These are phyloP conservation scores for Sphaerosporella brunnea DNA, from an alignment of 495 filamentous ascomycete genomes.

Conservation along the genomic window DNA sequence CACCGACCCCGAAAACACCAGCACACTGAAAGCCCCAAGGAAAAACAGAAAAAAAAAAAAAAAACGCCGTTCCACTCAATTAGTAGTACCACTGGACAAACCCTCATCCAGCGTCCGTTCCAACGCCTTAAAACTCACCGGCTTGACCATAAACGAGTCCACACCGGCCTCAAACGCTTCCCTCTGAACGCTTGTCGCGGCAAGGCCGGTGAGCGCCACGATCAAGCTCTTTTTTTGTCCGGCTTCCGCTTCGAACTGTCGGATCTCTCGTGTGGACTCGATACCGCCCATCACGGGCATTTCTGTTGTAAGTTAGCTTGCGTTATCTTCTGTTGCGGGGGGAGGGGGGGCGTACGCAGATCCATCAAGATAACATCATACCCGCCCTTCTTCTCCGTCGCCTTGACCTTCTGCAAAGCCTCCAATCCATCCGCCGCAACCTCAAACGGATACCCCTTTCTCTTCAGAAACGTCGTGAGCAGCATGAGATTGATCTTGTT, in stretches of 20 bases:
- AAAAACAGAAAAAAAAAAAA: too few relatives aligned
- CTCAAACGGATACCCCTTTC: slow-evolving; percentile 33
- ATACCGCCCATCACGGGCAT: slow-evolving; percentile 61
- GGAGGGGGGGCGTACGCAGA: slow-evolving; percentile 12
- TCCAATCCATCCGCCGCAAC: slow-evolving; percentile 42
- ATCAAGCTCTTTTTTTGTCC: slow-evolving; percentile 31
- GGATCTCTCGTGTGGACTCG: slow-evolving; percentile 43
- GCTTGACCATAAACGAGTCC: slow-evolving; percentile 58
- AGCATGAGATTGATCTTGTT: slow-evolving; percentile 32
- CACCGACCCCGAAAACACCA: too few relatives aligned
- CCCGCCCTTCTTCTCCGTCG: slow-evolving; percentile 13
- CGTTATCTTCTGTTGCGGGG: too few relatives aligned
- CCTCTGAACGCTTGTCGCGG: slow-evolving; percentile 41
- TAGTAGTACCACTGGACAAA: too few relatives aligned
- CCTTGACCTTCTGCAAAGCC: slow-evolving; percentile 36
- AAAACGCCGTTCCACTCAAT: too few relatives aligned
- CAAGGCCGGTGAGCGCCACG: slow-evolving; percentile 54
- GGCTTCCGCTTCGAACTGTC: slow-evolving; percentile 36
- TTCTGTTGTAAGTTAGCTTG: slow-evolving; percentile 28
- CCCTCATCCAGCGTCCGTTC: slow-evolving; percentile 16
- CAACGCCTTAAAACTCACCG: slow-evolving; percentile 35
- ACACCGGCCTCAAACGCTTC: slow-evolving; percentile 52
- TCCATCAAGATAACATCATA: slow-evolving; percentile 33
- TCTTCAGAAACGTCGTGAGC: slow-evolving; percentile 38
- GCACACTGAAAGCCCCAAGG: too few relatives aligned